Percentiles rank a stretch among this genome's conserved stretches.
These are phyloP conservation scores for Fraxinus sp. DNA, from an alignment of 305 asterid genomes.

Conservation along the genomic window DNA sequence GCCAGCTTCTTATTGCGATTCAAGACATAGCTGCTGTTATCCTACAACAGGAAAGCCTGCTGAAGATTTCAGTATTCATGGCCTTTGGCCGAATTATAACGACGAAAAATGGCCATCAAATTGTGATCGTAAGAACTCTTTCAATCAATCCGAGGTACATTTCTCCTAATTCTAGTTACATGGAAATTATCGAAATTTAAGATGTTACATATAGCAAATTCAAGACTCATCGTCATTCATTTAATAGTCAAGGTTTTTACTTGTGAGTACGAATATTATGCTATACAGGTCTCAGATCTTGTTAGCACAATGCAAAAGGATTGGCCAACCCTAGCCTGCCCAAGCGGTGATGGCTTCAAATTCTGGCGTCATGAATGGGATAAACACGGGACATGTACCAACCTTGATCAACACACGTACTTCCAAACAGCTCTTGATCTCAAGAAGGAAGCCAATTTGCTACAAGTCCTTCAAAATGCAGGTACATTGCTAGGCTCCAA, in stretches of 20 bases:
- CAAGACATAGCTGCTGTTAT: constrained; percentile 65
- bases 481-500: constrained; percentile 32
- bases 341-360: constrained; percentile 53
- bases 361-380: constrained; percentile 92
- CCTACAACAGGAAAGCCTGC: constrained; percentile 70
- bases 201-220: too few relatives aligned
- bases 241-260: too few relatives aligned
- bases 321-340: constrained; percentile 89
- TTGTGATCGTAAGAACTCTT: constrained; percentile 42
- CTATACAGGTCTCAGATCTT: constrained; percentile 53
- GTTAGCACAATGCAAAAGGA: constrained; percentile 48
- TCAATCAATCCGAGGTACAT: constrained; percentile 53
- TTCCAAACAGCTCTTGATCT: constrained; percentile 65
- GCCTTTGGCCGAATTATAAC: constrained; percentile 77
- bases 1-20: constrained; percentile 74
- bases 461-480: constrained; percentile 50
- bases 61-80: constrained; percentile 76
- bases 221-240: too few relatives aligned
- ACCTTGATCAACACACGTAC: constrained; percentile 48
- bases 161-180: not conserved
- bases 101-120: constrained; percentile 61
- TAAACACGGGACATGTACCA: constrained; percentile 80
- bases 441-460: constrained; percentile 60
- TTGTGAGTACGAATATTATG: too few relatives aligned
- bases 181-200: too few relatives aligned